Base-by-base conservation (phyloP, 768 basidiomycete genomes). In the Tylopilus vinaceipallidus region DNA sequence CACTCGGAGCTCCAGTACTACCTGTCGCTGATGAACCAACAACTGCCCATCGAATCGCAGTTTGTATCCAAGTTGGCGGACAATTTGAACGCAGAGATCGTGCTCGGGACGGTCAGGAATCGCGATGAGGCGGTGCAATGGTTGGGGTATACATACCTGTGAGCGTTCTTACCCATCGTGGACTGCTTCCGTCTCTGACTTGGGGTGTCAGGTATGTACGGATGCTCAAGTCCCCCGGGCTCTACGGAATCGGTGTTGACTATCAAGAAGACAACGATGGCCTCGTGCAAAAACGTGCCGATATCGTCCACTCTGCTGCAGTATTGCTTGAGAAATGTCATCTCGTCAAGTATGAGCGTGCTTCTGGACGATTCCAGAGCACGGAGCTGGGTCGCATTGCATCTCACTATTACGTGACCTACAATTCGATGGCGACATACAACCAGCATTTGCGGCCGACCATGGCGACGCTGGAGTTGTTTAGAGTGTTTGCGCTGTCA, bases 1-100 rank as follows among this genome's bases (percentile, higher is more conserved):
- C 95, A 98, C 62, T 82, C 87, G 2, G 97, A 99, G 67, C 77
- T 99, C 35, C 97, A 98, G 68, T 99, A 98, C 67, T 99, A 98
- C 64, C 77, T 98, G 22, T 91, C 87, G 59, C 74, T 98, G 70
- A 73, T 97, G 75, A 98, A 98, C 62, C 94, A 97, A 70, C 97
- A 98, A 65, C 78, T 99, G 13, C 97, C 97, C 0, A 99, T 99
- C 64, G 97, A 99, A 71, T 86, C 83, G 14, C 97, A 98, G 71
- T 91, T 95, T 54, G 91, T 99, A 24, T 75, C 83, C 30, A 93
- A 88, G 66, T 74, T 99, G 56, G 90, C 92, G 23, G 97, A 99
- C 64, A 95, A 97, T 63, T 68, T 98, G 59, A 98, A 98, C 66
- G 97, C 95, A 13, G 97, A 98, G 73, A 88, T 98, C 36, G 95